A percentile compares a stretch with the other conserved stretches of the same genome.
Evolutionary conservation across 176 grass and related monocot species (phyloP).

Genomic region (Typha latifolia): DNA sequence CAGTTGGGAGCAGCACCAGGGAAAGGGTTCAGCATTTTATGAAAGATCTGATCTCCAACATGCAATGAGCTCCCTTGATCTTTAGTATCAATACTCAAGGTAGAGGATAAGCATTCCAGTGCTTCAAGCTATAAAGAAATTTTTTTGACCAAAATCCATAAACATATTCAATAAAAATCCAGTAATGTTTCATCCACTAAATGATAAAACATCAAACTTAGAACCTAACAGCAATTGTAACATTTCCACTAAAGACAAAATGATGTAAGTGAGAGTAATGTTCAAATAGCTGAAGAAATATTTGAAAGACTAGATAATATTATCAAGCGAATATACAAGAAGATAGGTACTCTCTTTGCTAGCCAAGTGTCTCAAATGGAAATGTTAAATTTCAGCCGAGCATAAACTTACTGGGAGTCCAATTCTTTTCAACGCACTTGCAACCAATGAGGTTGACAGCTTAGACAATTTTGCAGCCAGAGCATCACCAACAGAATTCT

Average conservation of each 20-base stretch:
- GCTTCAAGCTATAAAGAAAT: constrained; percentile 56
- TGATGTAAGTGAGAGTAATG: too few relatives aligned
- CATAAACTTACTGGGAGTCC: constrained; percentile 85
- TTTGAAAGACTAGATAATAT: too few relatives aligned
- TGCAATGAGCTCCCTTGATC: constrained; percentile 24
- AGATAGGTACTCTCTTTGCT: too few relatives aligned
- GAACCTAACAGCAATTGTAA: not conserved
- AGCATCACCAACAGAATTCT: constrained; percentile 71
- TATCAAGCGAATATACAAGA: too few relatives aligned
- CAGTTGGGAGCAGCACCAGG: constrained; percentile 47
- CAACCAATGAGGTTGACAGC: constrained; percentile 45
- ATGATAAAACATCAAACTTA: not conserved
- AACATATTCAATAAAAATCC: not conserved
- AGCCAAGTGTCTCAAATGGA: not conserved
- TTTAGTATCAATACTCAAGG: constrained; percentile 43
- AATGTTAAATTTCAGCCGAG: constrained; percentile 1
- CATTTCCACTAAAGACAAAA: too few relatives aligned
- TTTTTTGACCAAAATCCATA: constrained; percentile 11
- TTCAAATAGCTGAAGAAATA: too few relatives aligned
- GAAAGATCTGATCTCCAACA: constrained; percentile 43
- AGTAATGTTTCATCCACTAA: not conserved
- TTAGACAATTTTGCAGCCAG: constrained; percentile 57
- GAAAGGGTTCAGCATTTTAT: constrained; percentile 47
- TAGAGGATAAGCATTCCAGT: constrained; percentile 65
- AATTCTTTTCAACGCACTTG: constrained; percentile 62